phyloP scores from a whole-genome alignment of 768 basidiomycete species.

The Suillus discolor region DNA sequence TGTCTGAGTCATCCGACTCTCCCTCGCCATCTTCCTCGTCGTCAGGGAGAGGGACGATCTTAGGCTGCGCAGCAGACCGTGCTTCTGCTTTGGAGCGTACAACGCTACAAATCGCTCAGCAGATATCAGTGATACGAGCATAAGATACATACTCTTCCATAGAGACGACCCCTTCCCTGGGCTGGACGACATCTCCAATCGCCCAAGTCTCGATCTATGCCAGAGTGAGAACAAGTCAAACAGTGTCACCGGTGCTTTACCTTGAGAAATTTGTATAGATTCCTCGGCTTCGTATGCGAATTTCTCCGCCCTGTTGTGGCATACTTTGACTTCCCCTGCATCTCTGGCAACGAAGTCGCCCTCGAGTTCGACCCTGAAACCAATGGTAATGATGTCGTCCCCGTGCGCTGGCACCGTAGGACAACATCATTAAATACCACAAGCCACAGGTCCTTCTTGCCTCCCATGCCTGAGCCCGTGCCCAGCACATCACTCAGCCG shows the following conservation, averaged over 20 bases:
- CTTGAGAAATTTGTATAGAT: constrained; percentile 93
- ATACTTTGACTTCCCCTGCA: constrained; percentile 83
- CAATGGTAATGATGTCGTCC: constrained; percentile 83
- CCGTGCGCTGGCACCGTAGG: constrained; percentile 86
- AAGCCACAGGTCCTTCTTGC: constrained; percentile 91
- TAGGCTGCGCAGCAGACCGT: constrained; percentile 57
- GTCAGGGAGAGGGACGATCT: constrained; percentile 68
- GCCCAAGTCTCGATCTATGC: constrained; percentile 84
- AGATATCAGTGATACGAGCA: constrained; percentile 14
- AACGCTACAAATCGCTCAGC: constrained; percentile 46
- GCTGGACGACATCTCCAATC: constrained; percentile 75
- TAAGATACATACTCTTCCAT: constrained; percentile 81
- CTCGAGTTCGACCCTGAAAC: constrained; percentile 68
- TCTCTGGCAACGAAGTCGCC: constrained; percentile 79
- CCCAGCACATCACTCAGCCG: constrained; percentile 89
- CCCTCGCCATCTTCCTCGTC: constrained; percentile 55
- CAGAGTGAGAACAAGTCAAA: neutral
- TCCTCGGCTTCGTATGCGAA: constrained; percentile 80
- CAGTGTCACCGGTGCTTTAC: constrained; percentile 34
- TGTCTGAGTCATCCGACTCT: constrained; percentile 84
- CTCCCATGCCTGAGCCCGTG: constrained; percentile 50
- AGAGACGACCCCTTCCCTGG: constrained; percentile 77
- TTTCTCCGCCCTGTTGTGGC: constrained; percentile 78
- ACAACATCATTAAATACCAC: constrained; percentile 97
- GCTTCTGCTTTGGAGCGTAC: constrained; percentile 70